Evolutionary conservation across 2,329 filamentous ascomycete genomes (phyloP), one percentile per base, ranked within the genome.

Genomic region (Aureobasidium pullulans): DNA sequence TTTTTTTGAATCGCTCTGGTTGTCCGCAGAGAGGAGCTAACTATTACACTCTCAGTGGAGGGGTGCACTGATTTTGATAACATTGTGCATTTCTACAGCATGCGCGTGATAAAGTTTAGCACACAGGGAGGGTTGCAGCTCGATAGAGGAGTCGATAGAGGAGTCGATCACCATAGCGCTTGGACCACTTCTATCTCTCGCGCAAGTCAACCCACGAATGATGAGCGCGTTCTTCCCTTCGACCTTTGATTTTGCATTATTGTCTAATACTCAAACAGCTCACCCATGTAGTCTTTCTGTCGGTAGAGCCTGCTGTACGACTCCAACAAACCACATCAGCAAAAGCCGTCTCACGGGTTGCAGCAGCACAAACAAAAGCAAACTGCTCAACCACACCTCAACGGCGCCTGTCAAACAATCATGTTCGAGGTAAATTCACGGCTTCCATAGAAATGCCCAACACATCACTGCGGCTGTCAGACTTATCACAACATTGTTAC

Each of bases 381-480:
- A 40, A 29, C 28, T 28, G 31, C 40, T 16, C 52, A 44, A 56
- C 52, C 52, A 56, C 50, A 49, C 32, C 15, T 29, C 28, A 42
- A 53, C 37, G 37, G 36, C 10, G 11, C 28, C 1, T 23, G 40
- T 29, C 48, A 23, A 28, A 44, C n/a, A 44, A 44, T n/a, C 50
- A 56, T 56, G 52, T 56, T 56, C 40, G 52, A 56, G 52, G 52
- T 56, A 56, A 56, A 56, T 44, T n/a, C 7, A 10, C 37, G 13
- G 36, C 48, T 52, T 40, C 36, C n/a, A 23, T 8, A 50, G 13
- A 19, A 16, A 29, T 40, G 13, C 11, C 49, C 23, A 31, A 19
- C 23, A 16, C 8, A 13, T 11, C 15, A 10, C n/a, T 7, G 49
- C 28, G 9, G 13, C 28, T 7, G 11, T 23, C 23, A 37, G 11